Evolutionary conservation across 306 rosid species (phyloP), one percentile per base, ranked within the genome.

Genomic region (Trifolium pratense): DNA sequence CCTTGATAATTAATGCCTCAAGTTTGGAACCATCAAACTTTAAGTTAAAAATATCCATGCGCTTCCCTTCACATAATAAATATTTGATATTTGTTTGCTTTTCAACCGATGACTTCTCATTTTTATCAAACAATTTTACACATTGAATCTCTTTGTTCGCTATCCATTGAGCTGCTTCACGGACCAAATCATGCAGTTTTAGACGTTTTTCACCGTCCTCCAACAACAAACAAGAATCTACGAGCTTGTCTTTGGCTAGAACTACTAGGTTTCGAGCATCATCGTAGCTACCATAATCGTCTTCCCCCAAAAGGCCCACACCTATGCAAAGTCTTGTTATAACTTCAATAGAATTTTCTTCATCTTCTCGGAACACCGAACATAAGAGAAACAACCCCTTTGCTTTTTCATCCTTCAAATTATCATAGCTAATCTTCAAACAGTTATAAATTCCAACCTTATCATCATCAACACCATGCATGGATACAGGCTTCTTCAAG

Each of bases 111-210:
- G 31, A 6, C 29, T 13, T 45, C 42, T 16, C 0, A 1, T 9
- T 17, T 45, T 3, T 11, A 0, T 14, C 4, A 12, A 7, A 13
- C 0, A 36, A 0, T 37, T 43, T 5, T 0, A 7, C 9, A 1
- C 2, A 40, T 7, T 45, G 43, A 31, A 53, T 25, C 31, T 21
- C 4, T 7, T 48, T 0, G 0, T 42, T 65, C 7, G 46, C 71
- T 13, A 76, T 66, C 45, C 3, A 17, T 0, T 18, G 31, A 9
- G 75, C 78, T 1, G n/a, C 52, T 5, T 71, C 78, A 0, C 78
- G 81, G 5, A 71, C 36, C 52, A 65, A 36, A 15, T 73, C 83
- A 46, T 79, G 79, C 83, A 79, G 66, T 9, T 21, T 57, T 1
- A 79, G 42, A 73, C 2, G 0, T 0, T 7, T 29, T 9, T 6